phyloP scores from a whole-genome alignment of 208 protist genomes.

The Leishmania turanica region DNA sequence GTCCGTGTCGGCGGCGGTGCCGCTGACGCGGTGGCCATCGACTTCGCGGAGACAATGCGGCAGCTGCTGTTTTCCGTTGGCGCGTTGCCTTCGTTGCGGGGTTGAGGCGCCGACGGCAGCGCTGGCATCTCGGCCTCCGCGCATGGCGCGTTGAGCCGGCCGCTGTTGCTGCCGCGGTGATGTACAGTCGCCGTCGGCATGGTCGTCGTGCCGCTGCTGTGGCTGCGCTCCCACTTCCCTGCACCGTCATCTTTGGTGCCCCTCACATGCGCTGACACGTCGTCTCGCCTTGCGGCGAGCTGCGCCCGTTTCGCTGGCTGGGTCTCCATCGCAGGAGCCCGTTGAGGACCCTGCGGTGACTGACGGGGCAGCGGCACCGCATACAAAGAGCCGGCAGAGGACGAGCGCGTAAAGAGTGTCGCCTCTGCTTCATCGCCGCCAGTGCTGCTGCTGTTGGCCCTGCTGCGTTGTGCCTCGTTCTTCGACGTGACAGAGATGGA shows the following conservation, averaged over 20 bases:
- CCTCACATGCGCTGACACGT: neutral
- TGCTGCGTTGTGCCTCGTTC: neutral
- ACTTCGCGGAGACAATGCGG: neutral
- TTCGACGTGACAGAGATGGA: neutral
- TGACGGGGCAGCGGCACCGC: too few relatives aligned
- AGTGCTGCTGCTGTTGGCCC: neutral
- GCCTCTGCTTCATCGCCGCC: neutral
- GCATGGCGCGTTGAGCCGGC: constrained; percentile 10
- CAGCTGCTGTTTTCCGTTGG: neutral
- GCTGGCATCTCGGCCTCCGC: constrained; percentile 7
- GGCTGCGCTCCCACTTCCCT: neutral
- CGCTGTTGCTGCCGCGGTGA: constrained; percentile 5
- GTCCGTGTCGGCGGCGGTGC: neutral
- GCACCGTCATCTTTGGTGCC: neutral
- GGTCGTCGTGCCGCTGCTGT: neutral
- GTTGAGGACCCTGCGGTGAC: neutral
- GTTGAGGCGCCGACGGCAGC: neutral
- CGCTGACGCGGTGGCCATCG: neutral
- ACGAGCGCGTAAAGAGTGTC: neutral
- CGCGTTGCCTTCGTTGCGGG: neutral
- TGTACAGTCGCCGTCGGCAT: neutral
- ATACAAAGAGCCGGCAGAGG: neutral
- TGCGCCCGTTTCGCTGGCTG: neutral
- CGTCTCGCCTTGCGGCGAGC: neutral
- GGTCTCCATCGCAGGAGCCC: neutral